phyloP scores from a whole-genome alignment of 495 filamentous ascomycete species.

The Ramalina intermedia region DNA sequence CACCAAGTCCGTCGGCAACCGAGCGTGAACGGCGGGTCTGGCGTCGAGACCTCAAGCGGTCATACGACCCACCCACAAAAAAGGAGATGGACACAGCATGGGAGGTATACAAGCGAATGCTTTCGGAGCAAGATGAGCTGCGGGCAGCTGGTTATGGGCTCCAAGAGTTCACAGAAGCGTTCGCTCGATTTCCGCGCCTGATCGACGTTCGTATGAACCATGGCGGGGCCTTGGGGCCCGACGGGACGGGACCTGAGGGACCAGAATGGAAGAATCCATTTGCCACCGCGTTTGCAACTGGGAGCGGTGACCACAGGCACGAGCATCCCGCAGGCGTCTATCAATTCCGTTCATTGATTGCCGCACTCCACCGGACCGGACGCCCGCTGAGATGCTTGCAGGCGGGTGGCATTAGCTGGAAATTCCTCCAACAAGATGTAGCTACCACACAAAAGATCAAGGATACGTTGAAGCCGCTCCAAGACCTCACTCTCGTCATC shows the following conservation, averaged over 20 bases:
- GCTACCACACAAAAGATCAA: background rate
- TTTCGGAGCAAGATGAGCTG: background rate
- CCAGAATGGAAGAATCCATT: background rate
- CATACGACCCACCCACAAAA: background rate
- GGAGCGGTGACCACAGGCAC: too few species aligned
- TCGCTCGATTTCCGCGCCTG: background rate
- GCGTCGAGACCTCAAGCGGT: background rate
- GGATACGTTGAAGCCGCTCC: background rate
- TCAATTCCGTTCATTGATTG: background rate
- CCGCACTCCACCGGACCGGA: background rate
- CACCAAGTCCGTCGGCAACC: background rate
- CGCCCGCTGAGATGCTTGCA: background rate
- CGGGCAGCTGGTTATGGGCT: background rate
- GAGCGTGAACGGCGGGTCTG: slow-evolving; percentile 1
- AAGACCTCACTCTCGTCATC: background rate
- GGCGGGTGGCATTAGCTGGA: background rate
- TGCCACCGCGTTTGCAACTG: too few species aligned
- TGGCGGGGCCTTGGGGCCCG: background rate
- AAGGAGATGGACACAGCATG: slow-evolving; percentile 1
- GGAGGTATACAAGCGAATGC: background rate
- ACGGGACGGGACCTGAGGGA: background rate
- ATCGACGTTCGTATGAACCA: background rate
- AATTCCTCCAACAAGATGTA: background rate
- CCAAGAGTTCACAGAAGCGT: background rate
- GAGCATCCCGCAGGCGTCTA: background rate